These are phyloP conservation scores for Aspergillus candidus DNA, from an alignment of 2,329 filamentous ascomycete genomes.

Conservation along the genomic window DNA sequence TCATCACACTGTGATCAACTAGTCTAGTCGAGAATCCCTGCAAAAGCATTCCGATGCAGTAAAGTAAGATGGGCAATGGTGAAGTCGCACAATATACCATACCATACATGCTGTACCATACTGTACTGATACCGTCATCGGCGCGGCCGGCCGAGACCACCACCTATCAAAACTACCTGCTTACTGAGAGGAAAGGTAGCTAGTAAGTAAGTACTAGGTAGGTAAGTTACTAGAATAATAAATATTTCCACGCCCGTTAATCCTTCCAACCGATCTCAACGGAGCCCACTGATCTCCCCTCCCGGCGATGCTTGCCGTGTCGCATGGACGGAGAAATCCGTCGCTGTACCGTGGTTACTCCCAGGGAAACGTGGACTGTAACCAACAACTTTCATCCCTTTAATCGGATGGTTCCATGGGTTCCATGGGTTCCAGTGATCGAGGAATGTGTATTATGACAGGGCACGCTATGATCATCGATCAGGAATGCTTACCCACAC, in stretches of 20 bases:
- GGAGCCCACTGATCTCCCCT: conserved; percentile 21
- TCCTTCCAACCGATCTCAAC: conserved; percentile 16
- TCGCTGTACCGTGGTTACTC: conserved; percentile 13
- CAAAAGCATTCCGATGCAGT: too few species aligned
- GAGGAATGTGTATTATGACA: too few species aligned
- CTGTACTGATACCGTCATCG: background rate
- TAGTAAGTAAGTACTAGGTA: too few species aligned
- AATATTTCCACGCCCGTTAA: conserved; percentile 16
- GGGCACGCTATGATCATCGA: too few species aligned
- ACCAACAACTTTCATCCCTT: background rate
- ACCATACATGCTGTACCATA: background rate
- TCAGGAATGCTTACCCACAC: too few species aligned
- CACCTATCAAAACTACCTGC: too few species aligned
- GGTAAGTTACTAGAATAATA: conserved; percentile 5
- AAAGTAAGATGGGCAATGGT: conserved; percentile 1
- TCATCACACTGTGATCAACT: too few species aligned
- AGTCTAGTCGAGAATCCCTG: too few species aligned
- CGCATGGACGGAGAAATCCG: conserved; percentile 15
- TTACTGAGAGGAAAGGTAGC: too few species aligned
- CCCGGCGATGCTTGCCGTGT: conserved; percentile 17
- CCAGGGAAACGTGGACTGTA: background rate
- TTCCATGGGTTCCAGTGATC: too few species aligned
- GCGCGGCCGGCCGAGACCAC: conserved; percentile 10
- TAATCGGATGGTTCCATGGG: background rate
- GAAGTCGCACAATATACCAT: conserved; percentile 4